A percentile compares a stretch with the other conserved stretches of the same genome.
Evolutionary conservation across 768 basidiomycete species (phyloP).

Genomic region (Boletus fagicola): DNA sequence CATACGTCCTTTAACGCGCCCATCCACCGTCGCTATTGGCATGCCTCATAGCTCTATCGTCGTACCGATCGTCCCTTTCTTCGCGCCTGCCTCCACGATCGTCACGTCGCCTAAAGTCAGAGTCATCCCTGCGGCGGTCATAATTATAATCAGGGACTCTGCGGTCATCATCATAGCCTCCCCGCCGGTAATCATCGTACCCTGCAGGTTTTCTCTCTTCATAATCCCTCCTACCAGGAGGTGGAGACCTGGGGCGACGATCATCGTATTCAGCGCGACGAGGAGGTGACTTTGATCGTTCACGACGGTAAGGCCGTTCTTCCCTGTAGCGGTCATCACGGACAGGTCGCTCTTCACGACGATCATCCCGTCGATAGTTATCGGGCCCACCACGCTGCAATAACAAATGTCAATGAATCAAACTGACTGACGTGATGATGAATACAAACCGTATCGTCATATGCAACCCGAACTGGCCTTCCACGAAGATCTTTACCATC

Average conservation of each 20-base stretch:
- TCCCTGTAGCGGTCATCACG: constrained; percentile 61
- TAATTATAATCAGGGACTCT: constrained; percentile 82
- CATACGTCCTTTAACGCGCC: constrained; percentile 59
- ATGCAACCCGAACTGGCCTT: constrained; percentile 67
- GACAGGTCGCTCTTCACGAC: constrained; percentile 53
- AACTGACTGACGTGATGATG: constrained; percentile 1
- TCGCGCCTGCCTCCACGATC: constrained; percentile 75
- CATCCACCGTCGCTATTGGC: constrained; percentile 77
- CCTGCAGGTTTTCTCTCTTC: constrained; percentile 88
- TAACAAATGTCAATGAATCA: neutral
- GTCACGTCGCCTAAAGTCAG: constrained; percentile 55
- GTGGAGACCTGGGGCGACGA: constrained; percentile 78
- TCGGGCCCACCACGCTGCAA: constrained; percentile 62
- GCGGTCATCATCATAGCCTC: constrained; percentile 75
- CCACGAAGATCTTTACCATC: constrained; percentile 88
- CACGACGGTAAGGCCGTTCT: constrained; percentile 59
- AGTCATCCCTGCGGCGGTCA: constrained; percentile 84
- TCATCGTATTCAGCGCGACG: constrained; percentile 72
- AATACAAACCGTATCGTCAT: constrained; percentile 57
- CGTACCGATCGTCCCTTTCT: constrained; percentile 79
- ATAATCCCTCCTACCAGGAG: constrained; percentile 71
- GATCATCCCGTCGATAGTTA: constrained; percentile 76
- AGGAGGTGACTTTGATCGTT: constrained; percentile 80
- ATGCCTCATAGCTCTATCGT: constrained; percentile 71
- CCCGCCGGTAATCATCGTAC: constrained; percentile 88